A percentile compares a stretch with the other conserved stretches of the same genome.
Evolutionary conservation across 768 basidiomycete genomes (phyloP).

Genomic region (Russula olivacea): DNA sequence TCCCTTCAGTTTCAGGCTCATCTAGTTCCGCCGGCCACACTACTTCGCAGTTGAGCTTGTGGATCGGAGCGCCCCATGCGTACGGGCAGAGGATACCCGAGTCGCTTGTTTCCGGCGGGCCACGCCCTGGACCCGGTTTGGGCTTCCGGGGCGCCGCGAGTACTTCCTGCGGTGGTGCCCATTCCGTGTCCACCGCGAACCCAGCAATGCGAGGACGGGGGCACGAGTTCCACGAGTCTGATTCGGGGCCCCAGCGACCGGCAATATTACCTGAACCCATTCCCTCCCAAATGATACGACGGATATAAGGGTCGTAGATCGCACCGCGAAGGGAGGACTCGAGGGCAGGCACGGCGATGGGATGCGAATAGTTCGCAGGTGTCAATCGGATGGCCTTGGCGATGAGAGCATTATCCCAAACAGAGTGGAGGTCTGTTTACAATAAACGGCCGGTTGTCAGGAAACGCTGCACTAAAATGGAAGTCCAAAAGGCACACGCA

Average conservation of each 20-base stretch:
- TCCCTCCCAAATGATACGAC: conserved; percentile 84
- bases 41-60: conserved; percentile 74
- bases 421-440: conserved; percentile 64
- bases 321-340: conserved; percentile 65
- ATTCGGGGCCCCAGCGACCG: conserved; percentile 48
- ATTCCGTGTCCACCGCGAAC: not conserved
- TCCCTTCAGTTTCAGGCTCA: conserved; percentile 27
- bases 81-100: conserved; percentile 66
- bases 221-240: conserved; percentile 64
- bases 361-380: conserved; percentile 67
- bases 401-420: conserved; percentile 83
- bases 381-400: conserved; percentile 74
- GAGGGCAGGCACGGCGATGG: conserved; percentile 60
- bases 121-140: conserved; percentile 1
- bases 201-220: conserved; percentile 32
- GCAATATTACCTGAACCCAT: conserved; percentile 39
- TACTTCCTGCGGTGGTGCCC: not conserved
- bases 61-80: conserved; percentile 68
- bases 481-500: conserved; percentile 34
- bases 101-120: conserved; percentile 33
- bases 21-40: conserved; percentile 75
- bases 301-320: conserved; percentile 84
- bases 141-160: not conserved
- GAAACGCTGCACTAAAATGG: not conserved
- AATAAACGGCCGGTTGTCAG: not conserved